Evolutionary conservation across 2,329 filamentous ascomycete genomes (phyloP).

Genomic region (Sclerotinia subarctica): DNA sequence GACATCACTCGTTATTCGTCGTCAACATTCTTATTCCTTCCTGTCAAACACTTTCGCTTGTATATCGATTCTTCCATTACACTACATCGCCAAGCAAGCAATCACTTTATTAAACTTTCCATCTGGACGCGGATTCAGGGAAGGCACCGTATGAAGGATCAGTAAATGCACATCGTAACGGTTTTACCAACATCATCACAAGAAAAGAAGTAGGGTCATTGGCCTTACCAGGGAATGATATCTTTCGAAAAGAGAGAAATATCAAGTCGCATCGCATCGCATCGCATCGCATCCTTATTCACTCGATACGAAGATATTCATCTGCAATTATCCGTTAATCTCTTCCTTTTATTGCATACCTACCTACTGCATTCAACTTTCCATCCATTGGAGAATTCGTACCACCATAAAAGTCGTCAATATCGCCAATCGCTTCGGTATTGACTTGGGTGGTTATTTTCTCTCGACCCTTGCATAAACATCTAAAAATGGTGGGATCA

Average conservation of each 20-base stretch:
- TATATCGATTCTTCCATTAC: background rate
- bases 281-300: background rate
- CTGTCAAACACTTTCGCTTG: background rate
- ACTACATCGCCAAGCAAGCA: background rate
- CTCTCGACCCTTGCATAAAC: slow-evolving; percentile 18
- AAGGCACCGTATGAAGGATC: background rate
- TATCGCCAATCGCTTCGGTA: slow-evolving; percentile 20
- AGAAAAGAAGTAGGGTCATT: background rate
- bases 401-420: slow-evolving; percentile 1
- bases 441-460: background rate
- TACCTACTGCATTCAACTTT: background rate
- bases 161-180: background rate
- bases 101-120: background rate
- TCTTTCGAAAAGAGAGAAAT: background rate
- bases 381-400: background rate
- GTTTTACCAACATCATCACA: background rate
- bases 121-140: background rate
- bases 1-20: slow-evolving; percentile 10
- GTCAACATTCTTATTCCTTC: background rate
- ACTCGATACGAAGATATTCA: background rate
- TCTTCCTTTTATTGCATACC: no score
- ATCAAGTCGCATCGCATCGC: background rate
- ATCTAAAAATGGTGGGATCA: slow-evolving; percentile 35
- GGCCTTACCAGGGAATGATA: background rate
- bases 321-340: background rate